Evolutionary conservation across 257 asterid genomes (phyloP).

Genomic region (Vinca minor): DNA sequence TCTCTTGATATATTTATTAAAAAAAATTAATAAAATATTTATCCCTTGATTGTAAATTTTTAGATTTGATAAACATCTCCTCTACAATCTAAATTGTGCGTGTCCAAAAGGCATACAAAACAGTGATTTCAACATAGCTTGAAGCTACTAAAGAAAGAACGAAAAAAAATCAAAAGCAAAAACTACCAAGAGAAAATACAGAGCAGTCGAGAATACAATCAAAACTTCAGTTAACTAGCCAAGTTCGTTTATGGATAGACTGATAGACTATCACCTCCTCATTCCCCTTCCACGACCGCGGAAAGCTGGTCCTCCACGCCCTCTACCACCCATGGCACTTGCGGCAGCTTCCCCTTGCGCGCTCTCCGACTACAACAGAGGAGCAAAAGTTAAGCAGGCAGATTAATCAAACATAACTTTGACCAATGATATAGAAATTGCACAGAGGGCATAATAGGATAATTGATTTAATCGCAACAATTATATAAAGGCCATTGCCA

Average conservation of each 20-base stretch:
- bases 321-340: slow-evolving; percentile 73
- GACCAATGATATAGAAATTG: not conserved
- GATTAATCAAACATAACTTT: not conserved
- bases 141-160: not conserved
- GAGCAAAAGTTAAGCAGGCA: not conserved
- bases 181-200: not conserved
- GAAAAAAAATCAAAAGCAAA: not conserved
- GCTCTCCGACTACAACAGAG: slow-evolving; percentile 75
- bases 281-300: slow-evolving; percentile 89
- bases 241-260: not conserved
- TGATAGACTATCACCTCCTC: slow-evolving; percentile 55
- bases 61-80: too few relatives aligned
- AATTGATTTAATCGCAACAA: too few relatives aligned
- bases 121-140: not conserved
- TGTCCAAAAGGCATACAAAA: not conserved
- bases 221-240: slow-evolving; percentile 14
- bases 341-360: slow-evolving; percentile 99
- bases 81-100: too few relatives aligned
- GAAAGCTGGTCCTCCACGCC: slow-evolving; percentile 47
- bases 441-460: not conserved
- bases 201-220: slow-evolving; percentile 5
- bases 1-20: too few relatives aligned
- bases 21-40: too few relatives aligned
- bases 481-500: not conserved
- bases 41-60: too few relatives aligned